Conservation (phyloP, 2,329 filamentous ascomycete genomes). For the Ophiocordyceps sinensis region DNA sequence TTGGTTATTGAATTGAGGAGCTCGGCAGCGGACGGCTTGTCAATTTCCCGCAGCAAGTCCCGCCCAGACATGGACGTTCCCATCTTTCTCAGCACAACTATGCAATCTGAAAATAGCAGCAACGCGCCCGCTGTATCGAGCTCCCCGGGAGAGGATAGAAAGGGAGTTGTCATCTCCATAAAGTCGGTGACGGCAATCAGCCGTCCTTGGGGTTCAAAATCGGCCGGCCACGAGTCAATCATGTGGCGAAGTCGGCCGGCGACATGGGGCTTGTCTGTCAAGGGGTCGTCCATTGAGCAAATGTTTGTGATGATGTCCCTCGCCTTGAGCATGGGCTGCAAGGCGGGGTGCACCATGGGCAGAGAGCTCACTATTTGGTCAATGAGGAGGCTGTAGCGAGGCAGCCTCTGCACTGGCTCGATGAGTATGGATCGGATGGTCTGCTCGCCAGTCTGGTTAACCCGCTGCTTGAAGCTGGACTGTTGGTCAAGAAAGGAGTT, state of each 20-base stretch:
- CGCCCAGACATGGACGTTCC: conserved; percentile 52
- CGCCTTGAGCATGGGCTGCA: conserved; percentile 72
- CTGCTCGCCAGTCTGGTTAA: conserved; percentile 80
- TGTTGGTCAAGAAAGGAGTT: conserved; percentile 65
- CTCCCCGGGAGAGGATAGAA: conserved; percentile 26
- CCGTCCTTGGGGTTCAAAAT: conserved; percentile 60
- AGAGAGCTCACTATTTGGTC: conserved; percentile 85
- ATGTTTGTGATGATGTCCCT: conserved; percentile 93
- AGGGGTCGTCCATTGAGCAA: conserved; percentile 72
- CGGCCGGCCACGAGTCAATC: conserved; percentile 61
- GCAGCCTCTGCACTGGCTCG: conserved; percentile 87
- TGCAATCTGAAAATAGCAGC: conserved; percentile 68
- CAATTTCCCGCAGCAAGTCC: conserved; percentile 69
- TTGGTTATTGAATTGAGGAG: conserved; percentile 51
- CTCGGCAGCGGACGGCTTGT: conserved; percentile 57
- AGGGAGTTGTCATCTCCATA: conserved; percentile 62
- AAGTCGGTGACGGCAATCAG: conserved; percentile 73
- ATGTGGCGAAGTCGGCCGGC: conserved; percentile 61
- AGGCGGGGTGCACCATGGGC: conserved; percentile 71
- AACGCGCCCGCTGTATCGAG: conserved; percentile 52
- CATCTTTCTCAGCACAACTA: conserved; percentile 64
- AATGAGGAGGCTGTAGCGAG: conserved; percentile 89
- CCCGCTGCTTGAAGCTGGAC: conserved; percentile 67
- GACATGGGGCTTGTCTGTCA: conserved; percentile 56
- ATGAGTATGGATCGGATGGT: conserved; percentile 82